phyloP scores from a whole-genome alignment of 805 yeast species.

The Wickerhamomyces bovis region DNA sequence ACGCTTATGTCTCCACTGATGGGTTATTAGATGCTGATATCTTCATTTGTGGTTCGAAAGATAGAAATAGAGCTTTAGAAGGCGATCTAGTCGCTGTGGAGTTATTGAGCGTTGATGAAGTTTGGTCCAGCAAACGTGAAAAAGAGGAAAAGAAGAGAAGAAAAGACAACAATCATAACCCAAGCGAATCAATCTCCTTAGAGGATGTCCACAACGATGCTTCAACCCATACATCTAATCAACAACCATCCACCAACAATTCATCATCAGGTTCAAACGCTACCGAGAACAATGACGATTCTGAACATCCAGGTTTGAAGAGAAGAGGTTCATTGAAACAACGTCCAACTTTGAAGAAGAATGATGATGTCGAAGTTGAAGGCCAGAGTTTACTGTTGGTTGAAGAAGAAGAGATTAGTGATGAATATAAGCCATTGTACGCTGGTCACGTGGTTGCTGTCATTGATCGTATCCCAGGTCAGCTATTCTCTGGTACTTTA shows the following conservation, averaged over 20 bases:
- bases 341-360: conserved; percentile 94
- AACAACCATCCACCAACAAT: conserved; percentile 3
- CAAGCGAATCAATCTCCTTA: conserved; percentile 30
- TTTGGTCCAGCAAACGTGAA: conserved; percentile 94
- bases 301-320: conserved; percentile 38
- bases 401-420: conserved; percentile 94
- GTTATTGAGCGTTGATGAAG: conserved; percentile 90
- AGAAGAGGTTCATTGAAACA: conserved; percentile 90
- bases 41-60: conserved; percentile 96
- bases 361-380: conserved; percentile 97
- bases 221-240: conserved; percentile 39
- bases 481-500: conserved; percentile 87
- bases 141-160: conserved; percentile 96
- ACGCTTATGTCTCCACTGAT: conserved; percentile 97
- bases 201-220: conserved; percentile 82
- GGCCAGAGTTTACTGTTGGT: conserved; percentile 88
- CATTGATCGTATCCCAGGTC: conserved; percentile 95
- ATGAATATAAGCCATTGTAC: conserved; percentile 86
- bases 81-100: conserved; percentile 97
- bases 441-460: conserved; percentile 99
- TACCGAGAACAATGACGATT: conserved; percentile 16
- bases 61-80: conserved; percentile 94
- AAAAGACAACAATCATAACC: conserved; percentile 46
- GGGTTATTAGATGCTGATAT: conserved; percentile 95
- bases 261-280: conserved; percentile 14